phyloP scores from a whole-genome alignment of 768 basidiomycete genomes.

The Calocera viscosa region DNA sequence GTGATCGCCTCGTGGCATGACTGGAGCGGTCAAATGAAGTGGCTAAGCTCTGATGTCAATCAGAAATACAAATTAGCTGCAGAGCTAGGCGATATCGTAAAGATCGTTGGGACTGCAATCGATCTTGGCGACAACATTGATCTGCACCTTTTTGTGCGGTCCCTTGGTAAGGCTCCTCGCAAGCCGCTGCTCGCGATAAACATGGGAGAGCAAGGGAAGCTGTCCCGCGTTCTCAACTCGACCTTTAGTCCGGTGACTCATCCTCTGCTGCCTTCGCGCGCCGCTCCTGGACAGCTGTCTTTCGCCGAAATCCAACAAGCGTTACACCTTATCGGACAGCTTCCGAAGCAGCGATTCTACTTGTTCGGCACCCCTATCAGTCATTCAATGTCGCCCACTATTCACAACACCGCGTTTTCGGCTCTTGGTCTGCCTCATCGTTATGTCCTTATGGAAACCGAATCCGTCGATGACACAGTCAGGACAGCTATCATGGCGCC shows the following conservation, averaged over 20 bases:
- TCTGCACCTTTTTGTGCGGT: slow-evolving; percentile 56
- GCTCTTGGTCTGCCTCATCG: slow-evolving; percentile 70
- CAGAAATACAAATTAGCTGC: slow-evolving; percentile 57
- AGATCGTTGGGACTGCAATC: slow-evolving; percentile 79
- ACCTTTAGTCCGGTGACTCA: slow-evolving; percentile 88
- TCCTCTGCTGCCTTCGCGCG: slow-evolving; percentile 65
- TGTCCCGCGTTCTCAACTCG: slow-evolving; percentile 76
- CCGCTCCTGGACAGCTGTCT: slow-evolving; percentile 88
- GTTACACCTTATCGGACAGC: slow-evolving; percentile 64
- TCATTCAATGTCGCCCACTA: slow-evolving; percentile 79
- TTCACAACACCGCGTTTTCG: slow-evolving; percentile 83
- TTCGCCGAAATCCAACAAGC: slow-evolving; percentile 76
- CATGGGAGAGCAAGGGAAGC: slow-evolving; percentile 78
- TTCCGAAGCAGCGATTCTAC: slow-evolving; percentile 64
- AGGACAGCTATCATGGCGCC: slow-evolving; percentile 46
- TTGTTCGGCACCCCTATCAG: slow-evolving; percentile 82
- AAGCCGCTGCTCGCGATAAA: slow-evolving; percentile 93
- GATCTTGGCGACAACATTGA: slow-evolving; percentile 64
- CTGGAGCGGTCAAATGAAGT: slow-evolving; percentile 72
- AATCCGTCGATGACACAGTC: slow-evolving; percentile 50
- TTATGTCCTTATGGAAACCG: slow-evolving; percentile 70
- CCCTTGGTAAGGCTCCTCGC: slow-evolving; percentile 33
- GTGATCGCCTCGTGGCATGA: slow-evolving; percentile 95
- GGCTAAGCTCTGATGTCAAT: slow-evolving; percentile 55
- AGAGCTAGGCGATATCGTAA: slow-evolving; percentile 73